Evolutionary conservation across 768 basidiomycete genomes (phyloP).

Genomic region (Termitomyces eurrhizus): DNA sequence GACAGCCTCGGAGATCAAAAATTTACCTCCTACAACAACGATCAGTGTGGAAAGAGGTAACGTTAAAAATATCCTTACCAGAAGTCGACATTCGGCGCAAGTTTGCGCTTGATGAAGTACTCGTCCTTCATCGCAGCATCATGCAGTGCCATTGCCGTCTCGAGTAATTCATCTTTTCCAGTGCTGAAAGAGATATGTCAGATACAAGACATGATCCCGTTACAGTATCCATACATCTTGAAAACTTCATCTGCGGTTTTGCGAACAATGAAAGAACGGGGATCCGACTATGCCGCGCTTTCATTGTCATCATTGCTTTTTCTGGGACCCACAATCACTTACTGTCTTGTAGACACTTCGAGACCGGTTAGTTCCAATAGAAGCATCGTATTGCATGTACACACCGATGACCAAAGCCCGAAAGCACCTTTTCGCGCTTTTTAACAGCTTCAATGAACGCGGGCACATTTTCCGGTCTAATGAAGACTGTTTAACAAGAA

Average conservation of each 20-base stretch:
- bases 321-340: conserved; percentile 17
- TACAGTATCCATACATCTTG: conserved; percentile 51
- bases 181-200: conserved; percentile 46
- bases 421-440: conserved; percentile 81
- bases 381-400: conserved; percentile 14
- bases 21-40: conserved; percentile 51
- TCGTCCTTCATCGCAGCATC: conserved; percentile 89
- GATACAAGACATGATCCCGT: not conserved
- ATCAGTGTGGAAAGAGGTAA: conserved; percentile 11
- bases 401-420: conserved; percentile 86
- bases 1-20: not conserved
- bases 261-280: conserved; percentile 86
- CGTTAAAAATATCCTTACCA: conserved; percentile 46
- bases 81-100: conserved; percentile 91
- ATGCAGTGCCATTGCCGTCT: conserved; percentile 87
- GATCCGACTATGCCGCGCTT: conserved; percentile 64
- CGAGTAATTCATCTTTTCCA: conserved; percentile 78
- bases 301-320: not conserved
- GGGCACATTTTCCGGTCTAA: conserved; percentile 75
- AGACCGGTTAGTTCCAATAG: not conserved
- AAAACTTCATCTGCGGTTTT: conserved; percentile 92
- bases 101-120: conserved; percentile 76
- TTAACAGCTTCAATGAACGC: conserved; percentile 86
- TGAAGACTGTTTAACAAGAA: not conserved
- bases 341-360: conserved; percentile 71